Conservation (phyloP, 1,284 basidiomycete species). For the Rhodotorula sp. region DNA sequence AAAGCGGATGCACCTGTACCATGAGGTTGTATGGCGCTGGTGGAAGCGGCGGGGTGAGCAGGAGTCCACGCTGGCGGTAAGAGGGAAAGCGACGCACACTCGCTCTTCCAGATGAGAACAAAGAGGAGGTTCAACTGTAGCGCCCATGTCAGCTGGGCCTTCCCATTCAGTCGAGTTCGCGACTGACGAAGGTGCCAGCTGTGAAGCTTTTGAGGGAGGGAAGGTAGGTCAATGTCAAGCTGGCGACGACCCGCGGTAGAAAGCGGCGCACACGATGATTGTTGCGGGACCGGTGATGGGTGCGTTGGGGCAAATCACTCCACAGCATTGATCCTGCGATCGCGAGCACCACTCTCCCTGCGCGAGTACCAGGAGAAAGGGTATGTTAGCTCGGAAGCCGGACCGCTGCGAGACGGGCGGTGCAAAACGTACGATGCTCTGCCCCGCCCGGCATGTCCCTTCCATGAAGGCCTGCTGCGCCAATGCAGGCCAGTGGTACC, state of each 20-base stretch:
- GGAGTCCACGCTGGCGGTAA: too few species aligned
- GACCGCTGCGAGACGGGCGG: fast-evolving
- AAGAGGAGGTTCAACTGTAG: constrained; percentile 7
- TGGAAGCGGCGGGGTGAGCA: neutral
- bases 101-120: constrained; percentile 8
- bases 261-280: constrained; percentile 6
- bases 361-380: neutral
- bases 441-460: constrained; percentile 7
- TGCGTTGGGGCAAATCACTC: constrained; percentile 2
- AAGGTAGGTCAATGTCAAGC: neutral
- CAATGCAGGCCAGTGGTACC: constrained; percentile 13
- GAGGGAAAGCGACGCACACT: neutral
- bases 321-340: constrained; percentile 4
- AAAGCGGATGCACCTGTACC: neutral
- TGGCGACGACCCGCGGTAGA: too few species aligned
- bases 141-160: neutral
- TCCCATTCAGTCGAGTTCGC: neutral
- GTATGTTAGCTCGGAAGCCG: neutral
- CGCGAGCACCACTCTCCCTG: constrained; percentile 24
- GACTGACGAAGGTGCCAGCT: constrained; percentile 10
- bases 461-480: constrained; percentile 24
- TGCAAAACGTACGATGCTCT: constrained; percentile 17
- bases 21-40: constrained; percentile 30
- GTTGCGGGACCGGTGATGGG: constrained; percentile 21
- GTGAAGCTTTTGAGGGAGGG: neutral